Percentiles rank a stretch among this genome's conserved stretches.
These are phyloP conservation scores for Heliamphora exappendiculata DNA, from an alignment of 148 eudicot species.

Conservation along the genomic window DNA sequence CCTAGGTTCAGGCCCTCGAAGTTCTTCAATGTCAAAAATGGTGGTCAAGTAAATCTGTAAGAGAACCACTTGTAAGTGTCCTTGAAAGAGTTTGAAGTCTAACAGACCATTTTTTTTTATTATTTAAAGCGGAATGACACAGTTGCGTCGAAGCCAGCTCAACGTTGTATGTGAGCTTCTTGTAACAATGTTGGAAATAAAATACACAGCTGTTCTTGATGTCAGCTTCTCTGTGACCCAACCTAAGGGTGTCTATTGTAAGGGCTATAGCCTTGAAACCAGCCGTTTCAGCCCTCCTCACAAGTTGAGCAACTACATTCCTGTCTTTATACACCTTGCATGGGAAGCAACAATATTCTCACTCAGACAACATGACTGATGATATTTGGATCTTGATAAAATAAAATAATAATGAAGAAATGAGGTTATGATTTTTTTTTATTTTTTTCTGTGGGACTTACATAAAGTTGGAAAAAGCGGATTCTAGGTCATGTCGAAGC, in stretches of 20 bases:
- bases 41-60: constrained; percentile 76
- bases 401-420: no score
- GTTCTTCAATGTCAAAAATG: constrained; percentile 81
- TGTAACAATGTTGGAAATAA: not conserved
- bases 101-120: not conserved
- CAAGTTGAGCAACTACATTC: constrained; percentile 94
- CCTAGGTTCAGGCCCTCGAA: constrained; percentile 97
- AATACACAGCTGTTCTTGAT: constrained; percentile 74
- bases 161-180: not conserved
- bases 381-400: not conserved
- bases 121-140: not conserved
- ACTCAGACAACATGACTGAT: not conserved
- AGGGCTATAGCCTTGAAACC: constrained; percentile 98
- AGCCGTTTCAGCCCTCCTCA: constrained; percentile 94
- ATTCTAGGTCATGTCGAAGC: constrained; percentile 98
- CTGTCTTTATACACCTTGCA: constrained; percentile 93
- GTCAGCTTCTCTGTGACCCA: constrained; percentile 96
- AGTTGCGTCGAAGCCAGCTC: not conserved
- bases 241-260: constrained; percentile 91
- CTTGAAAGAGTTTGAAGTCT: not conserved
- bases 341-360: not conserved
- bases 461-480: constrained; percentile 98
- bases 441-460: no score
- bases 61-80: not conserved
- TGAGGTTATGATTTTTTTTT: no score